Conservation (phyloP, 1,284 basidiomycete genomes). For the Ceratobasidium sp. region DNA sequence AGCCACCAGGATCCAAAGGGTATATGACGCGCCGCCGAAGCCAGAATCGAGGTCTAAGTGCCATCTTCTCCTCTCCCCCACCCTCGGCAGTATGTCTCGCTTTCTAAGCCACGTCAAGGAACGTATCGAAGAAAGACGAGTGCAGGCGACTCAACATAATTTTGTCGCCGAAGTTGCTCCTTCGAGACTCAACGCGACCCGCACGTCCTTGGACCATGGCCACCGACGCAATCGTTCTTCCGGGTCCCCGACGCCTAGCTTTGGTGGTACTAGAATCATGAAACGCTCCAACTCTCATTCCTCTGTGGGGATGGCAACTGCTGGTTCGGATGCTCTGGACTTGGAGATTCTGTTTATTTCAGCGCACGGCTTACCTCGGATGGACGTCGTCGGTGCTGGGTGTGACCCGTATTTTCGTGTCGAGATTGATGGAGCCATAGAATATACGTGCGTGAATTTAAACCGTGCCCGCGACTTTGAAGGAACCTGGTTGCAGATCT, state of each 20-base stretch:
- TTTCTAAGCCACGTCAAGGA: constrained; percentile 27
- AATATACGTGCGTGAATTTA: constrained; percentile 67
- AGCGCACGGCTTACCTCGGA: constrained; percentile 65
- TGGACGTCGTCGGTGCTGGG: constrained; percentile 72
- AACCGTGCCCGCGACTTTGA: background rate
- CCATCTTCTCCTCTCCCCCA: background rate
- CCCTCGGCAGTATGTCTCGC: constrained; percentile 18
- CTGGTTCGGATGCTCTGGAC: constrained; percentile 45
- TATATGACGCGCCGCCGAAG: constrained; percentile 4
- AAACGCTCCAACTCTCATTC: constrained; percentile 40
- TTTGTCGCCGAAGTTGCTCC: constrained; percentile 37
- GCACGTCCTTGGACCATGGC: background rate
- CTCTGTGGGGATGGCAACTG: constrained; percentile 45
- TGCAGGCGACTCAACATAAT: constrained; percentile 9
- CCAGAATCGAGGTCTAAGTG: background rate
- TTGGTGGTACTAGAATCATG: background rate
- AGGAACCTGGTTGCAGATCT: constrained; percentile 63
- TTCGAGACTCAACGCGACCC: constrained; percentile 27
- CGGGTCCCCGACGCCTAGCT: constrained; percentile 44
- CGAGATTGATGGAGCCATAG: constrained; percentile 69
- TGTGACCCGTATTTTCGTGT: constrained; percentile 79
- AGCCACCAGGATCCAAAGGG: constrained; percentile 17
- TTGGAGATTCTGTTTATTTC: constrained; percentile 48
- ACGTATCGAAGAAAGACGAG: constrained; percentile 7
- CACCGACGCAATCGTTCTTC: constrained; percentile 43